Conservation (phyloP, 208 protist genomes). For the Trypanosoma boissoni region DNA sequence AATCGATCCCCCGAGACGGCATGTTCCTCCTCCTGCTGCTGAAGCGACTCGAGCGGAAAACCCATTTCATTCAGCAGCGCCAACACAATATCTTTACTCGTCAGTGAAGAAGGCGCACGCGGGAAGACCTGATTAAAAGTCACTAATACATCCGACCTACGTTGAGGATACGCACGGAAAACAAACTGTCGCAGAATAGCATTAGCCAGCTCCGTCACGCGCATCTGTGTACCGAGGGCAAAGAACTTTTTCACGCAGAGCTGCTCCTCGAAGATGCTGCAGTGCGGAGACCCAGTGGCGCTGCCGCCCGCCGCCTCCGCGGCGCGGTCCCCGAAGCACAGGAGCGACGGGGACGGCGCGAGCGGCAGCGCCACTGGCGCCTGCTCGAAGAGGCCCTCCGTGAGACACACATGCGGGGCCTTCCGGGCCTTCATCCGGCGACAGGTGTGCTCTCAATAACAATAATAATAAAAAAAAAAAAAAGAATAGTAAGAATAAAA, state of each 20-base stretch:
- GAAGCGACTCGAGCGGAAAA: not conserved
- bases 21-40: too few species aligned
- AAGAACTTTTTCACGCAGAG: conserved; percentile 5
- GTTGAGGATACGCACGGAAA: conserved; percentile 13
- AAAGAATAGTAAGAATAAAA: conserved; percentile 15
- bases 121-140: conserved; percentile 23
- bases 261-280: conserved; percentile 1
- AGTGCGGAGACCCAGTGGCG: too few species aligned
- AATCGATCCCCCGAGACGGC: too few species aligned
- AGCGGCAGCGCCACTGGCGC: too few species aligned
- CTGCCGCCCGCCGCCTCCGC: not conserved
- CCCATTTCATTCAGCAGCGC: conserved; percentile 21
- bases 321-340: not conserved
- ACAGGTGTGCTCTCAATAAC: not conserved
- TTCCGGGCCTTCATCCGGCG: not conserved
- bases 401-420: not conserved
- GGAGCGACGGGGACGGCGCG: not conserved
- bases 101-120: conserved; percentile 3
- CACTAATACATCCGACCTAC: conserved; percentile 3
- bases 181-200: conserved; percentile 21
- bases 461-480: not conserved
- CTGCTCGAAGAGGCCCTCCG: not conserved
- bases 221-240: not conserved
- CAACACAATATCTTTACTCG: conserved; percentile 7
- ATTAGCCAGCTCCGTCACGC: conserved; percentile 18